Conservation (phyloP, 164 flowering plant genomes). For the Paratinospora sagittata region DNA sequence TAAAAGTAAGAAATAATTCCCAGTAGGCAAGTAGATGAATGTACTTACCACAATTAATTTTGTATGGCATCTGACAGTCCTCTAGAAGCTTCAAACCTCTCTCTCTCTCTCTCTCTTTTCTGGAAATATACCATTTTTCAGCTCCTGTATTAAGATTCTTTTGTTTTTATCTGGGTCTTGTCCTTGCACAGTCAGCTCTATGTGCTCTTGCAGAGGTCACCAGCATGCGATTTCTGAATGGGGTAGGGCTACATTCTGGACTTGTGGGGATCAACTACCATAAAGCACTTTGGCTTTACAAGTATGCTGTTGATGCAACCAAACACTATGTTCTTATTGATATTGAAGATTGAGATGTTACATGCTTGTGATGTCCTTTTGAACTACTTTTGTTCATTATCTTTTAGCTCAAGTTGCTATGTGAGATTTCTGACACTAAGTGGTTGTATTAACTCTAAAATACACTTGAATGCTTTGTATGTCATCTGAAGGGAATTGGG, state of each 20-base stretch:
- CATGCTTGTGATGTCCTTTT: background rate
- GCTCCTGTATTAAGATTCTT: background rate
- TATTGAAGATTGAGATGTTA: background rate
- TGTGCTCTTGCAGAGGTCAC: conserved; percentile 77
- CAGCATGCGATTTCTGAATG: conserved; percentile 77
- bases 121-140: background rate
- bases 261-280: conserved; percentile 78
- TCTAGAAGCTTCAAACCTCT: no score
- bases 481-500: conserved; percentile 54
- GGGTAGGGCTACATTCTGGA: conserved; percentile 51
- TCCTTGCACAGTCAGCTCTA: conserved; percentile 47
- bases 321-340: background rate
- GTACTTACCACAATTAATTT: background rate
- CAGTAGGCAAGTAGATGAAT: background rate
- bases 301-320: conserved; percentile 34
- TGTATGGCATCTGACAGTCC: background rate
- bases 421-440: no score
- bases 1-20: no score
- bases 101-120: background rate
- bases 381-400: conserved; percentile 2
- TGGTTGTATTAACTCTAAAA: conserved; percentile 2
- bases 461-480: conserved; percentile 9
- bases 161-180: background rate
- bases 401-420: conserved; percentile 1
- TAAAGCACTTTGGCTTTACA: conserved; percentile 72